phyloP scores from a whole-genome alignment of 2,329 filamentous ascomycete species.

The Fonsecaea nubica region DNA sequence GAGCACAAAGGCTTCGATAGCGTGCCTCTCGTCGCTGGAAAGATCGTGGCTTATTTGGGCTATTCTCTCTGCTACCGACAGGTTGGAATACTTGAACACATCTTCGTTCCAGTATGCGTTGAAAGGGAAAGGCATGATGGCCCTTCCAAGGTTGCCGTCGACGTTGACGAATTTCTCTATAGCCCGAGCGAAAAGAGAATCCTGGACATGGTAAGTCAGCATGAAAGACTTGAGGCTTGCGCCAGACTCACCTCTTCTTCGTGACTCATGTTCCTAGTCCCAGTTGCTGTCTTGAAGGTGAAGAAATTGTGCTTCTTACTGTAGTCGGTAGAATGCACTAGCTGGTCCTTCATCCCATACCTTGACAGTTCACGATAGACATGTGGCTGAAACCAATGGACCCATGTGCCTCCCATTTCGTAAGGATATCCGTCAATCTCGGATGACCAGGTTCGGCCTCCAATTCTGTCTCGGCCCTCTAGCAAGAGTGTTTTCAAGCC shows the following conservation, averaged over 20 bases:
- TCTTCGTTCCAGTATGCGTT: constrained; percentile 45
- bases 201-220: constrained; percentile 38
- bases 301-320: constrained; percentile 53
- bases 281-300: constrained; percentile 45
- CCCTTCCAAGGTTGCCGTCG: constrained; percentile 50
- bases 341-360: constrained; percentile 54
- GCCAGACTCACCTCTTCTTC: constrained; percentile 47
- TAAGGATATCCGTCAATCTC: constrained; percentile 54
- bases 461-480: constrained; percentile 58
- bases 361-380: constrained; percentile 55
- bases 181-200: constrained; percentile 44
- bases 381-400: constrained; percentile 55
- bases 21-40: constrained; percentile 50
- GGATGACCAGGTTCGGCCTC: constrained; percentile 56
- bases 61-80: constrained; percentile 55
- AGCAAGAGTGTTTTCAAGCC: constrained; percentile 53
- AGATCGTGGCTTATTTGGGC: constrained; percentile 49
- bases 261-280: constrained; percentile 48
- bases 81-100: constrained; percentile 48
- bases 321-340: constrained; percentile 52
- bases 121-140: constrained; percentile 52
- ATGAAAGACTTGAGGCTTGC: not conserved
- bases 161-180: constrained; percentile 56
- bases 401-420: constrained; percentile 60
- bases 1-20: constrained; percentile 52